Evolutionary conservation across 23 red algal genomes (phyloP), one percentile per base, ranked within the genome.

Genomic region (Gracilaria gracilis): DNA sequence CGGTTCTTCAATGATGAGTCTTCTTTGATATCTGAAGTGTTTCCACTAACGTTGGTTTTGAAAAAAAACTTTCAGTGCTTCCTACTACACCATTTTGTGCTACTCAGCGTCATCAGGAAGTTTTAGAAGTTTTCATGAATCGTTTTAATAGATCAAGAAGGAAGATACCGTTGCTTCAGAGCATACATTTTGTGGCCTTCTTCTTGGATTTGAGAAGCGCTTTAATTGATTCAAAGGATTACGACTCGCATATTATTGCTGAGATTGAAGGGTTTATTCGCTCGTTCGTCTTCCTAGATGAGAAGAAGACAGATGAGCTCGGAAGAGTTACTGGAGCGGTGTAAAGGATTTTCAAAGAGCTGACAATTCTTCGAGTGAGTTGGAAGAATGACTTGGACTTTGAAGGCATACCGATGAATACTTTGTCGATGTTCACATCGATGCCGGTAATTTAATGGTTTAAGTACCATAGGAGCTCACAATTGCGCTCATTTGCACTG

Each of bases 401-500:
- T 40, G 35, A 73, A 23, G 35, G 1, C 6, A 39, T 1, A 19
- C 20, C 34, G 31, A 37, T 37, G 20, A 37, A 21, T 19, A 0
- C 5, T 0, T 42, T 73, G 13, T 44, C 38, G 2, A 44, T 44
- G 17, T 37, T 40, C 44, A 37, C 20, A 9, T 40, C 13, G 0
- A 73, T 73, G 67, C 67, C 67, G 2, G 67, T 40, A 3, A 2
- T 73, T 8, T 73, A 73, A 35, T 73, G 67, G 35, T 40, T 73
- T 9, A 23, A 73, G 28, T 40, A 40, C 0, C 2, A 73, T 8
- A 73, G 44, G 35, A 12, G 11, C 2, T 73, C 67, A 44, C 5
- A 44, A 19, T 40, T 73, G 34, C 34, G 67, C 9, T 15, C 8
- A 0, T 85, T 85, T 48, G 81, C 25, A 0, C 25, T 47, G 31